Base-by-base conservation (phyloP, 345 rosid species). In the Kernera saxatilis region DNA sequence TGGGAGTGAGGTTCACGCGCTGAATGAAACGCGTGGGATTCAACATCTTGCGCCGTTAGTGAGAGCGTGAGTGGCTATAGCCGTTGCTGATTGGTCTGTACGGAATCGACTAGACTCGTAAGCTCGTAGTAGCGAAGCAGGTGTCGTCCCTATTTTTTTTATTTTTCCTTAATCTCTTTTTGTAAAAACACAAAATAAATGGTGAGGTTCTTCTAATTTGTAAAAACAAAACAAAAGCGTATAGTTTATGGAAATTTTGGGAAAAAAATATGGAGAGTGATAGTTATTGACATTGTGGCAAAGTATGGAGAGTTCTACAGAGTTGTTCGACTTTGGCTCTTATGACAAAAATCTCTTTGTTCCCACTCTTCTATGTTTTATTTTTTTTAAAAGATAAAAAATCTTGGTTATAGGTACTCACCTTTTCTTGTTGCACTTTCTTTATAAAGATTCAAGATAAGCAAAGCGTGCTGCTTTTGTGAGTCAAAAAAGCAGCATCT, bases 391-490 rank as follows among this genome's bases (percentile, higher is more conserved):
- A 25, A 18, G 2, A 17, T 58, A 0, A 27, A 27, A 27, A 11
- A 43, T 2, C 32, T 41, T 61, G 27, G 3, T 35, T 50, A 51
- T 35, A 43, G 70, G 49, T 50, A 49, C 18, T 25, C 56, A 32
- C 63, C 53, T 72, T 58, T 22, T 35, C 7, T 18, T 49, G 35
- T 15, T 73, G 52, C 51, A 48, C 21, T 48, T 73, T 66, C 35
- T 54, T 44, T 72, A 55, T 10, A 25, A 18, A 58, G 73, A 49
- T 49, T 67, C 2, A 40, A 49, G 68, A 67, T 67, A 58, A 39
- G 44, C 61, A 66, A 37, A 67, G 73, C 78, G 62, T 67, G 73
- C 68, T 56, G 29, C 67, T 50, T 67, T 67, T 40, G 17, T 59
- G 68, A 67, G 19, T 45, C 41, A 44, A 21, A 50, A 73, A 73